phyloP scores from a whole-genome alignment of 352 stramenopile genomes.

The Phytophthora constricta region DNA sequence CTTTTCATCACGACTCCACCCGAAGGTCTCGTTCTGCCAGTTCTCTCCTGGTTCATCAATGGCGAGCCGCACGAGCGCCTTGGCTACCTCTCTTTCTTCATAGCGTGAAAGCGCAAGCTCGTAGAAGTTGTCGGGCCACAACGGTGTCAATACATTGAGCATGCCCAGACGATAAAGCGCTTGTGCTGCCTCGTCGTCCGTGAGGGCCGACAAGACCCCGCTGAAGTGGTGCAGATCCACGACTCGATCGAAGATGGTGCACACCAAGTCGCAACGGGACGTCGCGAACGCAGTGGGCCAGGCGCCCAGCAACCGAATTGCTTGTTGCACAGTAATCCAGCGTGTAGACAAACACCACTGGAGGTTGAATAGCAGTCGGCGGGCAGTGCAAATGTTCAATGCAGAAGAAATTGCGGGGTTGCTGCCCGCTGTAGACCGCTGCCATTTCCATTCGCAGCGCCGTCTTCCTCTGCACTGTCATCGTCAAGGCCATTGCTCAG shows the following conservation, averaged over 20 bases:
- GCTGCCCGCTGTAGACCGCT: neutral
- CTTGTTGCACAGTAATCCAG: constrained; percentile 74
- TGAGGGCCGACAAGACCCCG: constrained; percentile 61
- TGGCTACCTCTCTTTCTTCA: constrained; percentile 78
- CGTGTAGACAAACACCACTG: constrained; percentile 75
- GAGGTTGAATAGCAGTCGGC: constrained; percentile 70
- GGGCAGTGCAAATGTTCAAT: constrained; percentile 48
- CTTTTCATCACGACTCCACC: constrained; percentile 77
- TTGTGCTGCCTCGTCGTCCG: constrained; percentile 62
- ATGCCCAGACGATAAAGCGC: constrained; percentile 72
- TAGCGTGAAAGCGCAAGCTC: constrained; percentile 71
- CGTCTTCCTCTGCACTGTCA: neutral
- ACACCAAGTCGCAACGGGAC: constrained; percentile 67
- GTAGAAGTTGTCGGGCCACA: constrained; percentile 83
- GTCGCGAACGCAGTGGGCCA: constrained; percentile 59
- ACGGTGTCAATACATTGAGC: constrained; percentile 73
- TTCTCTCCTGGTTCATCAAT: constrained; percentile 87
- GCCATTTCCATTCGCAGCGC: neutral
- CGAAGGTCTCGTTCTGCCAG: constrained; percentile 80
- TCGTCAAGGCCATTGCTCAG: no score
- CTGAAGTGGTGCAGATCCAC: constrained; percentile 78
- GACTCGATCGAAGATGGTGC: constrained; percentile 72
- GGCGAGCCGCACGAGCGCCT: constrained; percentile 72
- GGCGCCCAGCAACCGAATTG: constrained; percentile 48
- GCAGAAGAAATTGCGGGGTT: constrained; percentile 27